Conservation (phyloP, 345 rosid species). For the Physaria fendleri region DNA sequence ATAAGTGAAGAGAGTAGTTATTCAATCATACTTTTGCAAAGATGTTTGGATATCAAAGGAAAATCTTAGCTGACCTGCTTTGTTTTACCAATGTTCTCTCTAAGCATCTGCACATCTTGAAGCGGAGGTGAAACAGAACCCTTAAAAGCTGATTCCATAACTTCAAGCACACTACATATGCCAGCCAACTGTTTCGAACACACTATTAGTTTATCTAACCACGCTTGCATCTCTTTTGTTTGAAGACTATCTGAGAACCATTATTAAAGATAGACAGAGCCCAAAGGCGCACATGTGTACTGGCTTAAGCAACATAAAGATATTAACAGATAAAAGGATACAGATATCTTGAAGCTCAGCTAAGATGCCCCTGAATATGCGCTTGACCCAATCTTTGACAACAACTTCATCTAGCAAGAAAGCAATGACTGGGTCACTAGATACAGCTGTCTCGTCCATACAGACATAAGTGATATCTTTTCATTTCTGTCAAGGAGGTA, state of each 20-base stretch:
- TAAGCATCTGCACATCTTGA: slow-evolving; percentile 75
- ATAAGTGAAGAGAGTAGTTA: not conserved
- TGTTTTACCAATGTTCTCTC: slow-evolving; percentile 66
- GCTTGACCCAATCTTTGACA: slow-evolving; percentile 97
- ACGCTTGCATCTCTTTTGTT: slow-evolving; percentile 50
- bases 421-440: slow-evolving; percentile 89
- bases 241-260: slow-evolving; percentile 55
- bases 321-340: slow-evolving; percentile 49
- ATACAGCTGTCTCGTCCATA: slow-evolving; percentile 97
- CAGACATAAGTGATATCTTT: slow-evolving; percentile 92
- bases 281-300: slow-evolving; percentile 9
- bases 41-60: not conserved
- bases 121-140: slow-evolving; percentile 62
- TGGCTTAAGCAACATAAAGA: slow-evolving; percentile 4
- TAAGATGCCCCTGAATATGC: slow-evolving; percentile 51
- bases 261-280: slow-evolving; percentile 36
- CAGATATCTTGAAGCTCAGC: slow-evolving; percentile 65
- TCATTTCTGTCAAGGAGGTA: slow-evolving; percentile 44
- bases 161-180: slow-evolving; percentile 72
- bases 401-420: slow-evolving; percentile 99
- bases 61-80: slow-evolving; percentile 63
- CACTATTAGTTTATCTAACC: no score
- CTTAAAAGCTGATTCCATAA: slow-evolving; percentile 76
- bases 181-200: slow-evolving; percentile 51
- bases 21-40: not conserved